These are phyloP conservation scores for Alternaria gaisen DNA, from an alignment of 2,329 filamentous ascomycete genomes.

Conservation along the genomic window DNA sequence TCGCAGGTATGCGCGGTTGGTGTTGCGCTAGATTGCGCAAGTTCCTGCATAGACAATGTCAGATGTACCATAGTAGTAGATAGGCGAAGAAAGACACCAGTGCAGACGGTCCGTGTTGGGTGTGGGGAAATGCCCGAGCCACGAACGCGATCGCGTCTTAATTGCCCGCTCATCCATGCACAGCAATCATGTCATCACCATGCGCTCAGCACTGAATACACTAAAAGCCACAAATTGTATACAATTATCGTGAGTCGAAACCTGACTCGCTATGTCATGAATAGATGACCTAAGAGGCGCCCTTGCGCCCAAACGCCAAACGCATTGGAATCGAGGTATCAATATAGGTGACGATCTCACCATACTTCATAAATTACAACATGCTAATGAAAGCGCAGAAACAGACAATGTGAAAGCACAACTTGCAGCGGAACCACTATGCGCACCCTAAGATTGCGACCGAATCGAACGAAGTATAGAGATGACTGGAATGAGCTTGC, in stretches of 20 bases:
- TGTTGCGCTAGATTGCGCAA: constrained; percentile 18
- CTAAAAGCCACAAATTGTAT: background rate
- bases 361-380: constrained; percentile 8
- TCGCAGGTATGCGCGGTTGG: background rate
- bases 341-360: constrained; percentile 2
- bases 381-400: background rate
- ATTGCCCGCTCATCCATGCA: background rate
- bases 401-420: background rate
- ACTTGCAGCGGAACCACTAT: background rate
- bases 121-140: background rate
- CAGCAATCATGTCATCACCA: background rate
- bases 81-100: background rate
- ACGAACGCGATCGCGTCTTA: background rate
- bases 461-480: constrained; percentile 21
- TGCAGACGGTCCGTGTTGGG: constrained; percentile 1
- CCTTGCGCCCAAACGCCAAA: background rate
- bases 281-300: no score
- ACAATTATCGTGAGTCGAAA: no score
- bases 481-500: constrained; percentile 24
- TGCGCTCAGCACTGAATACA: constrained; percentile 2
- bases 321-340: background rate
- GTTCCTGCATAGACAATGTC: constrained; percentile 8
- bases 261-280: no score
- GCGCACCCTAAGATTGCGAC: constrained; percentile 1
- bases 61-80: background rate